These are phyloP conservation scores for Trebouxia sp. DNA, from an alignment of 139 green algal genomes.

Conservation along the genomic window DNA sequence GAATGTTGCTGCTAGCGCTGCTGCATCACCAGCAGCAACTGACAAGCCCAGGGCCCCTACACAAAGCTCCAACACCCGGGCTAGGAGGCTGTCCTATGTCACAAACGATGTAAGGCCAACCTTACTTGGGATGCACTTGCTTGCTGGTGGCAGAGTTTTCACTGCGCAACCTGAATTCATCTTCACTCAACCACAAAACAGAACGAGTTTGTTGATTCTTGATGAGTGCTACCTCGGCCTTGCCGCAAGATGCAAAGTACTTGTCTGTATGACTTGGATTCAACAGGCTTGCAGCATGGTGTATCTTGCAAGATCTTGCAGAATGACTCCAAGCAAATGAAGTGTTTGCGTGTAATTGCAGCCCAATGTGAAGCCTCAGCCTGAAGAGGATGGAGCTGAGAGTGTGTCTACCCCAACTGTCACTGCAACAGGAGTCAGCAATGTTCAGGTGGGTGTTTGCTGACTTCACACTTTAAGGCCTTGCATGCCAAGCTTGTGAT, in stretches of 20 bases:
- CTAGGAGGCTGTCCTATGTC: constrained; percentile 49
- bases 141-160: too few species aligned
- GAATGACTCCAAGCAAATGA: background rate
- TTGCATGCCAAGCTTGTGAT: too few species aligned
- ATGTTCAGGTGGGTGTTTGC: constrained; percentile 13
- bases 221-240: too few species aligned
- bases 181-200: too few species aligned
- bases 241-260: too few species aligned
- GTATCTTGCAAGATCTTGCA: background rate
- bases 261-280: too few species aligned
- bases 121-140: too few species aligned
- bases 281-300: too few species aligned
- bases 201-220: too few species aligned
- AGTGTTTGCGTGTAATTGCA: background rate
- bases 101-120: constrained; percentile 60
- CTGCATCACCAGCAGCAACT: constrained; percentile 35
- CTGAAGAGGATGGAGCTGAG: background rate
- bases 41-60: constrained; percentile 27
- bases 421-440: background rate
- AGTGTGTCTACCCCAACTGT: constrained; percentile 6
- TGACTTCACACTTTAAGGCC: too few species aligned
- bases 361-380: constrained; percentile 25
- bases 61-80: constrained; percentile 37
- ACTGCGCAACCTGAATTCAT: too few species aligned
- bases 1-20: background rate